Percentiles rank a stretch among this genome's conserved stretches.
Evolutionary conservation across 345 rosid genomes (phyloP).

Genomic region (Salix dunnii): DNA sequence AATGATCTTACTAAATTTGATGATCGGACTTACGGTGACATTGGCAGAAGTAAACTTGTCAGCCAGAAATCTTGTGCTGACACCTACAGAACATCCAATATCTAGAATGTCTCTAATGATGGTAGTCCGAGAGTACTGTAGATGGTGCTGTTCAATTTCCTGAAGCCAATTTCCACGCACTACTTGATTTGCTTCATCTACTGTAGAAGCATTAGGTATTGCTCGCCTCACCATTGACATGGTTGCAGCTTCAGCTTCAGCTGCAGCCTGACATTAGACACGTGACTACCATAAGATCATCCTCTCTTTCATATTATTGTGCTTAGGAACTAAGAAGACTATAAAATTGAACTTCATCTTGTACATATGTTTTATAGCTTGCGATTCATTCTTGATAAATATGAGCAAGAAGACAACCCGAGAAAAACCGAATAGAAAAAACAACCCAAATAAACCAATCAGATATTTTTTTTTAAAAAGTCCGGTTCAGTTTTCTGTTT

Average conservation of each 20-base stretch:
- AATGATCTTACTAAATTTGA: not conserved
- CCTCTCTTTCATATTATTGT: not conserved
- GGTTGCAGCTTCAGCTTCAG: slow-evolving; percentile 68
- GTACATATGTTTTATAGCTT: not conserved
- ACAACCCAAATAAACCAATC: too few relatives aligned
- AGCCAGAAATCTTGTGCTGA: slow-evolving; percentile 53
- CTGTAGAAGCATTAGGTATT: slow-evolving; percentile 45
- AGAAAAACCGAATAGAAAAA: too few relatives aligned
- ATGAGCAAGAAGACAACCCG: not conserved
- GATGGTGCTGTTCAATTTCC: slow-evolving; percentile 44
- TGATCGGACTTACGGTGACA: slow-evolving; percentile 44
- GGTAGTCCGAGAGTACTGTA: slow-evolving; percentile 33
- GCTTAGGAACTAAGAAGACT: not conserved
- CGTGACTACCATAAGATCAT: not conserved
- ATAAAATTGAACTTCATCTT: not conserved
- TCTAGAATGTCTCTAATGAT: slow-evolving; percentile 44
- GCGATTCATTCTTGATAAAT: not conserved
- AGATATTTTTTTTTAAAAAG: too few relatives aligned
- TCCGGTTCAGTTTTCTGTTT: too few relatives aligned
- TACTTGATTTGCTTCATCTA: slow-evolving; percentile 43
- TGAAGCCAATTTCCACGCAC: slow-evolving; percentile 58
- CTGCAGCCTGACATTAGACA: slow-evolving; percentile 52
- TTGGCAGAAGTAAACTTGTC: slow-evolving; percentile 47
- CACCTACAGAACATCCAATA: slow-evolving; percentile 66
- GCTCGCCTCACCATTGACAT: slow-evolving; percentile 49